Conservation (phyloP, 1,284 basidiomycete species). For the Fomitiporia mediterranea region DNA sequence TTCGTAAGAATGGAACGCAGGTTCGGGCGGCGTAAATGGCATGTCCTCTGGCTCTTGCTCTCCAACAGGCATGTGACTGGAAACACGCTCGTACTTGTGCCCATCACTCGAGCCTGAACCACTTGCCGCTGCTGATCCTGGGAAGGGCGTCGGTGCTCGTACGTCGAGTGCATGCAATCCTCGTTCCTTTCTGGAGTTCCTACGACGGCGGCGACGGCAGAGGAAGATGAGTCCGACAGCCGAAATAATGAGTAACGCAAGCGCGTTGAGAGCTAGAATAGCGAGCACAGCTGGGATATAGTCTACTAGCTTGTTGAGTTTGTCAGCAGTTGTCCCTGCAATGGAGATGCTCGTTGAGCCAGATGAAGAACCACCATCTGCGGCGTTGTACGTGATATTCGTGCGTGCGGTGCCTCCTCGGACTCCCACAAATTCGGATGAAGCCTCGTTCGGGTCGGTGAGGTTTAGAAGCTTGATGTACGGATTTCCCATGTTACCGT, state of each 20-base stretch:
- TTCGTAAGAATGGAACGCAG: constrained; percentile 17
- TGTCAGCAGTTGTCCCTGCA: constrained; percentile 50
- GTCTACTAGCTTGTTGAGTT: constrained; percentile 53
- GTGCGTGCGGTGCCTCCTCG: constrained; percentile 58
- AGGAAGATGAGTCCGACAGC: constrained; percentile 47
- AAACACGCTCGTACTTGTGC: constrained; percentile 14
- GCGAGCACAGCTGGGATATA: constrained; percentile 67
- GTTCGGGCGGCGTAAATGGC: constrained; percentile 20
- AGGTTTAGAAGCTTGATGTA: constrained; percentile 71
- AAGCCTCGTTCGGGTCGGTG: constrained; percentile 62
- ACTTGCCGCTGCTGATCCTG: background rate
- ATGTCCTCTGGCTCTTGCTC: constrained; percentile 17
- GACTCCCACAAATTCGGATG: constrained; percentile 57
- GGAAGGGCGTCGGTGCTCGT: constrained; percentile 14
- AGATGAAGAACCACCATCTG: constrained; percentile 27
- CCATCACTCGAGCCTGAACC: background rate
- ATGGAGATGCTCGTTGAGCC: constrained; percentile 40
- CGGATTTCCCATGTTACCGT: constrained; percentile 62
- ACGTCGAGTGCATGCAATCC: constrained; percentile 1
- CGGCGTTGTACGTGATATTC: constrained; percentile 65
- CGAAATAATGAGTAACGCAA: constrained; percentile 54
- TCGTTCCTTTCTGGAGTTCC: constrained; percentile 13
- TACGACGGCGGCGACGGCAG: constrained; percentile 38
- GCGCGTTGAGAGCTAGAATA: constrained; percentile 66
- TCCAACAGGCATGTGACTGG: constrained; percentile 2